Percentiles rank a stretch among this genome's conserved stretches.
Conservation (phyloP, 257 asterid species). For the Fraxinus quadrangulata region DNA sequence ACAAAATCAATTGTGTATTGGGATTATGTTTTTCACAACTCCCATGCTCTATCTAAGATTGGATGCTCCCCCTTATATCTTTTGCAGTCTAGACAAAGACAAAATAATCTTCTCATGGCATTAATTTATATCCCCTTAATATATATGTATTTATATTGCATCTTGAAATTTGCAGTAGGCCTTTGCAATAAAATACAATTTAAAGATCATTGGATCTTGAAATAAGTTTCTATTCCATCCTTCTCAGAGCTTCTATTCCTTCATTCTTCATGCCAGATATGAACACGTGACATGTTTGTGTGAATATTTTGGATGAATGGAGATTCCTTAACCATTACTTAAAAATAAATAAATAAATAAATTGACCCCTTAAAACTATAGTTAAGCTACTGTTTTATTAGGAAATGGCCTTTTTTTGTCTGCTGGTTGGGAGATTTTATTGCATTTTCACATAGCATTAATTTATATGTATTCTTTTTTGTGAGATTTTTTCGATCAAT, state of each 20-base stretch:
- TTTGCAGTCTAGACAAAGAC: constrained; percentile 52
- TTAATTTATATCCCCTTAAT: constrained; percentile 20
- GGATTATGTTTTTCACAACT: constrained; percentile 44
- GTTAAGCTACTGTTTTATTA: neutral
- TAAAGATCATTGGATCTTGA: constrained; percentile 39
- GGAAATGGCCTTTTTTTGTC: constrained; percentile 26
- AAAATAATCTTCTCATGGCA: constrained; percentile 53
- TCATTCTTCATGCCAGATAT: constrained; percentile 27
- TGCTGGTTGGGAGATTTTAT: neutral
- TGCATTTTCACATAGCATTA: neutral
- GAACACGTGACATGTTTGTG: constrained; percentile 43
- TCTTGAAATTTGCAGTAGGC: neutral
- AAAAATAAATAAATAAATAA: constrained; percentile 1
- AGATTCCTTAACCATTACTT: constrained; percentile 49
- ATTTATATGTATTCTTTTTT: neutral
- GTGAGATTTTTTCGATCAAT: neutral
- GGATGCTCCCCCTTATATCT: constrained; percentile 44
- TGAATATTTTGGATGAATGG: constrained; percentile 24
- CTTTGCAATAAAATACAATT: constrained; percentile 16
- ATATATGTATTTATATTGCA: constrained; percentile 21
- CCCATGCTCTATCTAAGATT: constrained; percentile 40
- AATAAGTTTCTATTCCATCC: constrained; percentile 43
- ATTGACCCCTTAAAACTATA: constrained; percentile 11
- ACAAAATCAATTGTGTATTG: constrained; percentile 42
- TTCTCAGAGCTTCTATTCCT: constrained; percentile 42